Evolutionary conservation across 192 early-diverging fungal genomes (phyloP), one percentile per base, ranked within the genome.

Genomic region (Rhizoclosmatium globosum): DNA sequence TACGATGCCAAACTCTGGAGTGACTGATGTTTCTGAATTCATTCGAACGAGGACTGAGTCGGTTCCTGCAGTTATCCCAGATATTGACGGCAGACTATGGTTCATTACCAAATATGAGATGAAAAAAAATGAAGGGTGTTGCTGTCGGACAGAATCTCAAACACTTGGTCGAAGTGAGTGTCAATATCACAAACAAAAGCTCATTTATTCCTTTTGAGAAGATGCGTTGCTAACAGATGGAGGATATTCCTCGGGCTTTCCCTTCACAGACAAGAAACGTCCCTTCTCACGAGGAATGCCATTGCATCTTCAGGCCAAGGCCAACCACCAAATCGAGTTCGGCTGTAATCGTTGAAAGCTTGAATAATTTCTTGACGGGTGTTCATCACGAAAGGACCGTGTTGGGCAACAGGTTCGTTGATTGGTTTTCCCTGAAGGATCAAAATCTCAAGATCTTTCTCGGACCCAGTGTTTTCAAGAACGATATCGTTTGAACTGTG

Each of bases 331-430:
- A 81, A 81, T 45, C 71, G 57, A 7, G 80, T 81, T 9, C 50
- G 4, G 0, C 74, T 38, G 60, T 80, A 81, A 19, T 81, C 78
- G 13, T 3, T 13, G 48, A 83, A 76, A 11, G 69, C 69, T 56
- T 80, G 38, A 17, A n/a, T 64, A 70, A 90, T 90, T 75, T 90
- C 87, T 11, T 86, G 78, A 62, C 78, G 79, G n/a, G 81, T 81
- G 74, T 90, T 90, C 88, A 86, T 87, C 21, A 90, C 89, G 77
- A 90, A 90, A 1, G 89, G 89, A 2, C 89, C 89, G 60, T 90
- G 86, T 68, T 89, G 87, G 0, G 85, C 87, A 59, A 90, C 81
- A 2, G 89, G 89, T 68, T 90, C 89, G 53, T 70, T 80, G 39
- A 90, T 75, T 1, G 89, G 89, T 62, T 85, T 67, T 19, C 85